Evolutionary conservation across 1,139 yeast species (phyloP), one percentile per base, ranked within the genome.

Genomic region (Tardiomyces depauwii): DNA sequence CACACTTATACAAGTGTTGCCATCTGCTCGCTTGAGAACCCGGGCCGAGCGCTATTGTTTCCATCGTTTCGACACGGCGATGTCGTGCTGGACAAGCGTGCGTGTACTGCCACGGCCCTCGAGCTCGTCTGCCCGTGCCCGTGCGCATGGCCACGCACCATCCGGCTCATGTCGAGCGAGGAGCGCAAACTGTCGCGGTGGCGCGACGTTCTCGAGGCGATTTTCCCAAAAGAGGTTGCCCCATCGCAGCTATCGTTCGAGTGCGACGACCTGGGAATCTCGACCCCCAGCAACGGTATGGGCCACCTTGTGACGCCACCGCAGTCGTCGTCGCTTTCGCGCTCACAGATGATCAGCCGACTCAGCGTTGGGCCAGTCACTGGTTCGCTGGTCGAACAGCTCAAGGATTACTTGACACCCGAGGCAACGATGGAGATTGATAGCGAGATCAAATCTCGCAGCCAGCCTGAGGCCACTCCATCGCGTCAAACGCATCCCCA

Each of bases 31-130:
- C 53, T 65, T 14, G 63, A 62, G 42, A 55, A 60, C 40, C 54
- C 67, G 3, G 68, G 68, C 2, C 54, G 67, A 40, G 57, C 63
- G 2, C 53, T 68, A 40, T 47, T 68, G 43, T 68, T 67, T 50
- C 64, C 65, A 11, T 55, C 64, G 5, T 54, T 68, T 39, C 57
- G 63, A 33, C 47, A 50, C 6, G 60, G 60, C 18, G 70, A 67
- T 42, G 50, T 68, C 18, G 44, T 47, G 16, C 45, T 59, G 44
- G 47, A 50, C 44, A 19, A 33, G 10, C 30, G 32, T 7, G 43
- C 43, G 2, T 47, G 47, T 13, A n/a, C 48, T 2, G 23, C 42
- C 25, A 44, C 45, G 41, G 42, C 49, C 45, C 42, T 51, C 51
- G 40, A 51, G 53, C 44, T 56, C 55, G 19, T 44, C 50, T 19